Conservation (phyloP, 2,329 filamentous ascomycete species). For the Trichoderma sp. region DNA sequence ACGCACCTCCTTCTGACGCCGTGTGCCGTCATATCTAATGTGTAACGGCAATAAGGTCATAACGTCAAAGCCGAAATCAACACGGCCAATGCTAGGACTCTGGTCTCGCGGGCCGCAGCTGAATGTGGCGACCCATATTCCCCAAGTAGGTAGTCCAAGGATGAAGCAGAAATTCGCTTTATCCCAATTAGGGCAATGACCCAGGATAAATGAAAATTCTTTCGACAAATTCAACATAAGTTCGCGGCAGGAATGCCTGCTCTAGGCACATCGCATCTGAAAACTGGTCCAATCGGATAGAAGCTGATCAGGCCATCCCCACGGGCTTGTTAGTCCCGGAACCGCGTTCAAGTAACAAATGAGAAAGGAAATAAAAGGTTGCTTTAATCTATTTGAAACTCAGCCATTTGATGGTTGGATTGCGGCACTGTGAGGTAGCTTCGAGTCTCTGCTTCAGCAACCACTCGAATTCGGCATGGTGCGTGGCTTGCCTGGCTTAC, state of each 20-base stretch:
- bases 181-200: background rate
- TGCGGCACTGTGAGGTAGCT: constrained; percentile 6
- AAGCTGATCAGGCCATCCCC: constrained; percentile 6
- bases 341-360: constrained; percentile 11
- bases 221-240: constrained; percentile 3
- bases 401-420: background rate
- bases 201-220: constrained; percentile 10
- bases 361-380: background rate
- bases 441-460: constrained; percentile 7
- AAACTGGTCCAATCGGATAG: background rate
- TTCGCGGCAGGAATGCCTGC: constrained; percentile 6
- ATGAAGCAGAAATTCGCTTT: background rate
- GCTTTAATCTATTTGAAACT: constrained; percentile 16
- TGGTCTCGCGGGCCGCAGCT: background rate
- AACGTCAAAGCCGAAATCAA: background rate
- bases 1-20: constrained; percentile 1
- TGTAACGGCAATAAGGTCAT: background rate
- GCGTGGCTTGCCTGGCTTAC: constrained; percentile 14
- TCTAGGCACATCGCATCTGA: constrained; percentile 6
- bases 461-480: background rate
- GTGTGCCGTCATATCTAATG: background rate
- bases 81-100: background rate
- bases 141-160: background rate
- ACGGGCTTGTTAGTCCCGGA: background rate
- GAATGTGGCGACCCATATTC: background rate